Base-by-base conservation (phyloP, 2,329 filamentous ascomycete genomes). In the Trichoderma semiorbis region DNA sequence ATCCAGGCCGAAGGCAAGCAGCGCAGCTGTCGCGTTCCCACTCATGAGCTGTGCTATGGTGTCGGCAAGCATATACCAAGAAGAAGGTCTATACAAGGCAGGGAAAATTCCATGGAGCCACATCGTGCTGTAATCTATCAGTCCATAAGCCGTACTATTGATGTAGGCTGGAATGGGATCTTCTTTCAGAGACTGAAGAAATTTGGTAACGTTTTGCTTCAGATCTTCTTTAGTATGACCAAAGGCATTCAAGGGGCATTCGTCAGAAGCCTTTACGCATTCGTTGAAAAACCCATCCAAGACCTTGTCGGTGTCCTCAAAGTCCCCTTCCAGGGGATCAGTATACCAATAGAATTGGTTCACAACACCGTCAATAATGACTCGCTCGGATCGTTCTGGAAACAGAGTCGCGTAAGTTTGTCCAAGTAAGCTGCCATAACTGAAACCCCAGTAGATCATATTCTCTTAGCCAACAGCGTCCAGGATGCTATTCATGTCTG, bases 401-500 rank as follows among this genome's bases (percentile, higher is more conserved):
- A 80, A 82, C 47, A 84, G 76, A 0, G 79, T 78, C 0, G 82
- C 83, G 32, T 84, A 84, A 0, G 81, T 83, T 60, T 79, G 78
- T 0, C 83, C 84, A 3, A 85, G 30, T 43, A 84, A 72, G 1
- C 79, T 83, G 18, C 83, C 83, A 71, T 85, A 85, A 67, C 81
- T 83, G 66, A 83, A 79, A 0, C 84, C 83, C 82, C 81, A 84
- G 65, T 82, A 84, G 5, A 77, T 71, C 75, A 83, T 78, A 2
- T 77, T 74, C 50, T 80, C 32, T n/a, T 79, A 74, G 3, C 79
- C 80, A 53, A 80, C 58, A 18, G 78, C 84, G 61, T 85, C 82
- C 1, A 86, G 77, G 26, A 86, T 86, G n/a, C 78, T 82, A 73
- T 85, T 85, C 84, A 87, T 86, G 72, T 87, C 85, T 47, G 85